Evolutionary conservation across 1,139 yeast species (phyloP).

Genomic region (Kazachstania sp.): DNA sequence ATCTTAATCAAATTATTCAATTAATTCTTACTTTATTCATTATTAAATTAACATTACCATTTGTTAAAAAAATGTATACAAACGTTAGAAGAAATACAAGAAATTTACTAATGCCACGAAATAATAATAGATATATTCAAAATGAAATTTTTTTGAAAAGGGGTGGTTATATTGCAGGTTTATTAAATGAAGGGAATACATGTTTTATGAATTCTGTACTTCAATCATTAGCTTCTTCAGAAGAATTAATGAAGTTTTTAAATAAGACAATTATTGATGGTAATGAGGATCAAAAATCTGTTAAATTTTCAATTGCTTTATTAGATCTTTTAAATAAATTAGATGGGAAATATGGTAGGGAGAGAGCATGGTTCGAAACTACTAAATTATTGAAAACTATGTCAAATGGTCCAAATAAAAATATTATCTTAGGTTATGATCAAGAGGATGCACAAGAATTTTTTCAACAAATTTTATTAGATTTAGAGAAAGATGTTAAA

Average conservation of each 20-base stretch:
- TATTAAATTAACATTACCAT: not conserved
- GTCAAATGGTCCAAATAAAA: slow-evolving; percentile 71
- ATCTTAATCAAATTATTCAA: not conserved
- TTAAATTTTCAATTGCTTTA: slow-evolving; percentile 46
- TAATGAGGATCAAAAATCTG: slow-evolving; percentile 4
- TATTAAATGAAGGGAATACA: slow-evolving; percentile 83
- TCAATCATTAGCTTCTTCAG: slow-evolving; percentile 73
- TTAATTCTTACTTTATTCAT: slow-evolving; percentile 2
- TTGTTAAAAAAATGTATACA: not conserved
- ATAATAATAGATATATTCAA: not conserved
- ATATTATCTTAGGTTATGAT: slow-evolving; percentile 68
- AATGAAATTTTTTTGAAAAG: slow-evolving; percentile 13
- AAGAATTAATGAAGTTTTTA: slow-evolving; percentile 50
- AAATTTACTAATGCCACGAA: not conserved
- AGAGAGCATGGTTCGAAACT: slow-evolving; percentile 57
- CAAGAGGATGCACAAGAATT: slow-evolving; percentile 95
- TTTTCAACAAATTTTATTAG: slow-evolving; percentile 67
- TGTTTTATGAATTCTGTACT: slow-evolving; percentile 90
- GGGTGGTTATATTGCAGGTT: slow-evolving; percentile 77
- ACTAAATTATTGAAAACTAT: slow-evolving; percentile 54
- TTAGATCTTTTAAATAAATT: slow-evolving; percentile 42
- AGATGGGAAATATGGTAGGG: slow-evolving; percentile 43
- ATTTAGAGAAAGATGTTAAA: slow-evolving; percentile 55
- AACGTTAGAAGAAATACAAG: slow-evolving; percentile 1
- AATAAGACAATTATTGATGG: slow-evolving; percentile 40